phyloP scores from a whole-genome alignment of 345 rosid genomes.

The Linum lewisii region DNA sequence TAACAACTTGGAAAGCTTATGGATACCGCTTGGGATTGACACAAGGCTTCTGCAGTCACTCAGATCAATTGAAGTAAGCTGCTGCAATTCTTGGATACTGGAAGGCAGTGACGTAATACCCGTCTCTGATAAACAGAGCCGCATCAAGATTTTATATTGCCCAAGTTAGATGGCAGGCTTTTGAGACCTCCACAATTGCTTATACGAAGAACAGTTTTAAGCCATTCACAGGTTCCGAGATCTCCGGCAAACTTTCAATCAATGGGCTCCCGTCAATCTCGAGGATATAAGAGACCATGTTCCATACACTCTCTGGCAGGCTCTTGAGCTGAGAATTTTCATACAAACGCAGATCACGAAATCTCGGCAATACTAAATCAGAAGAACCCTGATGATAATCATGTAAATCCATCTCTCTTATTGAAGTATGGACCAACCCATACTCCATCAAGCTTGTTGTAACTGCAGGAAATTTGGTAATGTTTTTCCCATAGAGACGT shows the following conservation, averaged over 20 bases:
- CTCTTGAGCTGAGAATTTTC: too few relatives aligned
- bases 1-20: background rate
- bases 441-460: background rate
- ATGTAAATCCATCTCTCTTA: background rate
- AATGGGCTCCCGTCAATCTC: background rate
- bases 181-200: background rate
- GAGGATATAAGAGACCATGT: background rate
- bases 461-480: too few relatives aligned
- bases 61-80: too few relatives aligned
- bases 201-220: background rate
- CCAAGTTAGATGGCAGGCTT: background rate
- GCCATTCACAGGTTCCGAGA: background rate
- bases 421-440: background rate
- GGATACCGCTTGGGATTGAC: too few relatives aligned
- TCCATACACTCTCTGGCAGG: too few relatives aligned
- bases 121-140: too few relatives aligned
- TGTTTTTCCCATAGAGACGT: background rate
- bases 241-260: background rate
- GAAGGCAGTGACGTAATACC: too few relatives aligned
- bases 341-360: too few relatives aligned
- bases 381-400: background rate
- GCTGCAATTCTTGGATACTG: background rate
- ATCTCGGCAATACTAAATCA: too few relatives aligned
- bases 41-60: too few relatives aligned
- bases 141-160: background rate